Conservation (phyloP, 148 eudicot species). For the Rheum nobile region DNA sequence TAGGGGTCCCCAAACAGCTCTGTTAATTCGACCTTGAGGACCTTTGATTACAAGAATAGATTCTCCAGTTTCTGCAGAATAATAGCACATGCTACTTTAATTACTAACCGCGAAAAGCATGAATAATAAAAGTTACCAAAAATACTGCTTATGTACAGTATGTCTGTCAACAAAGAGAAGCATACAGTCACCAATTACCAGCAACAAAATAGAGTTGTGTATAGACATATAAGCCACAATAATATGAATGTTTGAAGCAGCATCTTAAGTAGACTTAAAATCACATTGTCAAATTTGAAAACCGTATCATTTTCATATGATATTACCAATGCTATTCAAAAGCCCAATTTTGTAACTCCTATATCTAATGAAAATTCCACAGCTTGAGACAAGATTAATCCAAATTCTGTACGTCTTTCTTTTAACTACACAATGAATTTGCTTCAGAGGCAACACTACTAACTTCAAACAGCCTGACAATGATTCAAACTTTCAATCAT, state of each 20-base stretch:
- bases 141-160: not conserved
- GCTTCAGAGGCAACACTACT: not conserved
- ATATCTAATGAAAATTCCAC: not conserved
- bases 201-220: not conserved
- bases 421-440: not conserved
- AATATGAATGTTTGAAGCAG: not conserved
- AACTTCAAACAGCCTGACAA: not conserved
- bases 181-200: not conserved
- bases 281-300: not conserved
- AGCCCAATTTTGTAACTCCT: not conserved
- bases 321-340: not conserved
- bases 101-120: not conserved
- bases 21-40: slow-evolving; percentile 77
- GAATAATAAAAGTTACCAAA: not conserved
- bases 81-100: not conserved
- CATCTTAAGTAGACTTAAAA: not conserved
- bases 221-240: not conserved
- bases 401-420: not conserved
- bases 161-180: not conserved
- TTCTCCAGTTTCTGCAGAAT: slow-evolving; percentile 52
- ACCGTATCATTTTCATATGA: not conserved
- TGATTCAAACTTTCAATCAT: not conserved
- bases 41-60: slow-evolving; percentile 65
- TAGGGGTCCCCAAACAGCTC: slow-evolving; percentile 98
- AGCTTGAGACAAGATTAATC: not conserved